Percentiles rank a stretch among this genome's conserved stretches.
Evolutionary conservation across 2,329 filamentous ascomycete genomes (phyloP).

Genomic region (Sporothrix protearum): DNA sequence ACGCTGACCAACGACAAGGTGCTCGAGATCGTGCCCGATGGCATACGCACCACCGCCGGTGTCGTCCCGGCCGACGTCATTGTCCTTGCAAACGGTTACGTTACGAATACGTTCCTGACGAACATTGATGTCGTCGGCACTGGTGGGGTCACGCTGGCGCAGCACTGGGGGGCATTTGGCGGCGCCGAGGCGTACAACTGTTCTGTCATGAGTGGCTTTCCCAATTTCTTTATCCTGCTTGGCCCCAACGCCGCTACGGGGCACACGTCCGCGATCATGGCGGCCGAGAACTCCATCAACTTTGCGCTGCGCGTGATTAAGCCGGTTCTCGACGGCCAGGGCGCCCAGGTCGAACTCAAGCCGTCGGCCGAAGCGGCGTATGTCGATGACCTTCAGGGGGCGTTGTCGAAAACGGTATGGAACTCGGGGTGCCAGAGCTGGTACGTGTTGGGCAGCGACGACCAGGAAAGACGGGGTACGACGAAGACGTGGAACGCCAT

Average conservation of each 20-base stretch:
- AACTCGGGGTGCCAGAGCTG: conserved; percentile 8
- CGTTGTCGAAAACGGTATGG: background rate
- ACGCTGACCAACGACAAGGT: background rate
- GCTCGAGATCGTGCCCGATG: conserved; percentile 1
- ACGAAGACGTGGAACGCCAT: conserved; percentile 1
- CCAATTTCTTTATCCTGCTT: conserved; percentile 6
- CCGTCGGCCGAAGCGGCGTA: background rate
- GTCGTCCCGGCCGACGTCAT: conserved; percentile 6
- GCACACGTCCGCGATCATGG: background rate
- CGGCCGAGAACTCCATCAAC: conserved; percentile 8
- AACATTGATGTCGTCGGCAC: background rate
- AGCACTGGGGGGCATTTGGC: background rate
- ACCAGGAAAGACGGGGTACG: background rate
- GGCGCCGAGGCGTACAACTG: background rate
- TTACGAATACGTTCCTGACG: background rate
- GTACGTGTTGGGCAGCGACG: background rate
- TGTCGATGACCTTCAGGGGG: background rate
- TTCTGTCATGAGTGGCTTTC: background rate
- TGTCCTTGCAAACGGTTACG: background rate
- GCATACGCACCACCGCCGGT: background rate
- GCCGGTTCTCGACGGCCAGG: background rate
- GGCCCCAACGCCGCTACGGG: conserved; percentile 4
- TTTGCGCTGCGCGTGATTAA: background rate
- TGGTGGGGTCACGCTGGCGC: background rate
- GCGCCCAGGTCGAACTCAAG: background rate